A percentile compares a stretch with the other conserved stretches of the same genome.
Conservation (phyloP, 1,284 basidiomycete species). For the Rhodotorula sp. region DNA sequence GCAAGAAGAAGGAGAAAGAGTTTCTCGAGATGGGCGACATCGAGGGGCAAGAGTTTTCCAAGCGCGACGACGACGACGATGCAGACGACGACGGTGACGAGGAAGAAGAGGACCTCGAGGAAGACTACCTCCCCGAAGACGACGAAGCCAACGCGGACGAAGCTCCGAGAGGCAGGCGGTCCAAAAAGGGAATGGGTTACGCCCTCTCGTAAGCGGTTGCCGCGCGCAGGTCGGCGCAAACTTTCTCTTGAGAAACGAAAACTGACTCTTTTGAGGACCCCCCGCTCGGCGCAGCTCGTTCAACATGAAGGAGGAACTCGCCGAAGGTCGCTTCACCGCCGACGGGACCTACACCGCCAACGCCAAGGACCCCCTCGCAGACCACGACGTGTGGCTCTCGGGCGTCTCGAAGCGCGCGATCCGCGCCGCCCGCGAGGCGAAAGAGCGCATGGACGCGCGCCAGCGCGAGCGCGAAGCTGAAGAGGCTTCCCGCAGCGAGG, state of each 20-base stretch:
- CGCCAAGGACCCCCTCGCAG: slow-evolving; percentile 77
- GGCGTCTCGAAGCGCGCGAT: slow-evolving; percentile 83
- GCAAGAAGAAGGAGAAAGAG: slow-evolving; percentile 60
- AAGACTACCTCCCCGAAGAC: slow-evolving; percentile 61
- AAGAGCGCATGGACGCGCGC: slow-evolving; percentile 63
- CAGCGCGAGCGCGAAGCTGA: slow-evolving; percentile 66
- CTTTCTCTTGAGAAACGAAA: no score
- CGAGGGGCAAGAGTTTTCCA: slow-evolving; percentile 82
- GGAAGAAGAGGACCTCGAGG: slow-evolving; percentile 59
- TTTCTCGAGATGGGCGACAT: slow-evolving; percentile 88
- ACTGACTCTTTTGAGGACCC: neutral
- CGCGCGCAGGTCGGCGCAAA: no score
- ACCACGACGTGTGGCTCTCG: slow-evolving; percentile 94
- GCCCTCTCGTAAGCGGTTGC: slow-evolving; percentile 60
- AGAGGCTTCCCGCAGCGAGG: slow-evolving; percentile 54
- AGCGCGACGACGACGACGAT: slow-evolving; percentile 39
- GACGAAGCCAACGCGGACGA: slow-evolving; percentile 51
- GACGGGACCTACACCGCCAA: slow-evolving; percentile 67
- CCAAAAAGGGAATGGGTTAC: slow-evolving; percentile 86
- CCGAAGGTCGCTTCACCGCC: slow-evolving; percentile 91
- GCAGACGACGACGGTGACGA: slow-evolving; percentile 39
- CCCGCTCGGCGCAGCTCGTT: slow-evolving; percentile 56
- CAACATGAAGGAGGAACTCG: slow-evolving; percentile 99
- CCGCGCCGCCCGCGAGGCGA: slow-evolving; percentile 65
- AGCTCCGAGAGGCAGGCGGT: slow-evolving; percentile 50